Evolutionary conservation across 352 stramenopile species (phyloP).

Genomic region (Phytopythium kandeliae): DNA sequence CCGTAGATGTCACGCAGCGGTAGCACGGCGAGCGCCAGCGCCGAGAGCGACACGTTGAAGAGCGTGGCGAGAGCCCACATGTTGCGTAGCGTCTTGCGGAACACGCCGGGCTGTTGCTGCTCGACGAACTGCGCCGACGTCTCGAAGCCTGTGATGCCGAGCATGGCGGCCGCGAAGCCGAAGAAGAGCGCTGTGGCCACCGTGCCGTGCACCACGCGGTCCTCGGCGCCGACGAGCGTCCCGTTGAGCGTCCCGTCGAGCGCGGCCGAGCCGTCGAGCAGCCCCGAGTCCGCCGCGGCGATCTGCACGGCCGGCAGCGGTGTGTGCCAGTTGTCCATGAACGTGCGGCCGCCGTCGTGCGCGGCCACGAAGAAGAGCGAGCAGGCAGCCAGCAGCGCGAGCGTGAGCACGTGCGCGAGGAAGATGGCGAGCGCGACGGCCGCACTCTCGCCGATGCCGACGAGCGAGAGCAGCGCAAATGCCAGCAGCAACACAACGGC

Average conservation of each 20-base stretch:
- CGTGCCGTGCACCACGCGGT: slow-evolving; percentile 30
- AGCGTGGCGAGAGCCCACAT: slow-evolving; percentile 86
- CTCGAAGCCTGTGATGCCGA: slow-evolving; percentile 91
- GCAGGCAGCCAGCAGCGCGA: slow-evolving; percentile 63
- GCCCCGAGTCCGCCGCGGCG: slow-evolving; percentile 3
- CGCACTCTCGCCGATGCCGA: slow-evolving; percentile 86
- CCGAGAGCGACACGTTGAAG: slow-evolving; percentile 85
- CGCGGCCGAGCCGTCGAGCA: not conserved
- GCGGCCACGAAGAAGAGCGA: slow-evolving; percentile 61
- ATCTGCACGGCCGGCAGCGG: slow-evolving; percentile 48
- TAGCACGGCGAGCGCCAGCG: slow-evolving; percentile 79
- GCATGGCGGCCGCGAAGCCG: slow-evolving; percentile 79
- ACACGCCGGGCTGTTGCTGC: slow-evolving; percentile 82
- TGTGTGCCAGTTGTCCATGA: slow-evolving; percentile 52
- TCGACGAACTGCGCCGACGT: slow-evolving; percentile 90
- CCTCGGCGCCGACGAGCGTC: slow-evolving; percentile 34
- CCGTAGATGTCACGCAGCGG: slow-evolving; percentile 68
- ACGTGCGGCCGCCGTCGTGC: slow-evolving; percentile 38
- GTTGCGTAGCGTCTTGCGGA: slow-evolving; percentile 69
- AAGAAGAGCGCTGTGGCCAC: slow-evolving; percentile 67
- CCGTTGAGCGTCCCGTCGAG: slow-evolving; percentile 1
- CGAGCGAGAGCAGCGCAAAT: slow-evolving; percentile 76
- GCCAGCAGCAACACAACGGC: slow-evolving; percentile 66
- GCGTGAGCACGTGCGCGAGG: slow-evolving; percentile 67
- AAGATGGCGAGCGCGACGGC: slow-evolving; percentile 85